Percentiles rank a stretch among this genome's conserved stretches.
Conservation (phyloP, 768 basidiomycete genomes). For the Boletus tomentosulus region DNA sequence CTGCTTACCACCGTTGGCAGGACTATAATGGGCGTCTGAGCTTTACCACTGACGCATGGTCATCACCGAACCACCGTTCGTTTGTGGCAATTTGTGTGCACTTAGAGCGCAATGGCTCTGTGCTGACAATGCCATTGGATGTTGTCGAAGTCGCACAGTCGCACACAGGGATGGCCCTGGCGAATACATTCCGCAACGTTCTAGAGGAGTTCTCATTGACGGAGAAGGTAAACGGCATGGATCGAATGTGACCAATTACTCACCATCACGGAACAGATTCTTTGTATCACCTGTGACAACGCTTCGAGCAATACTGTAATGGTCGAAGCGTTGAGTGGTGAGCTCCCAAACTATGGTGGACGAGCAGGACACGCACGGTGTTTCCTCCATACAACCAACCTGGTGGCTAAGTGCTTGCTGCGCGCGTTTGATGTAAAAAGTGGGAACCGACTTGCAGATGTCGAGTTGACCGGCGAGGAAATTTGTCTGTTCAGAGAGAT, state of each 20-base stretch:
- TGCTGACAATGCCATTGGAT: background rate
- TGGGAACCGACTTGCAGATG: too few relatives aligned
- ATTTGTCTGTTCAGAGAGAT: too few relatives aligned
- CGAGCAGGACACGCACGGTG: background rate
- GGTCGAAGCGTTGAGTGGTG: too few relatives aligned
- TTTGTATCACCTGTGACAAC: too few relatives aligned
- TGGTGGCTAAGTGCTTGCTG: background rate
- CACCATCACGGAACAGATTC: too few relatives aligned
- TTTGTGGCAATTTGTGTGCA: slow-evolving; percentile 1
- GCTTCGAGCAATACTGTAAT: too few relatives aligned
- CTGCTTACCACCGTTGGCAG: background rate
- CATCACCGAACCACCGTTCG: background rate
- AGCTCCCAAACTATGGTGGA: too few relatives aligned
- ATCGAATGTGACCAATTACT: too few relatives aligned
- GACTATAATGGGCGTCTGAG: background rate
- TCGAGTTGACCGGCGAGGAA: background rate
- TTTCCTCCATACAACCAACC: background rate
- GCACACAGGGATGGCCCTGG: too few relatives aligned
- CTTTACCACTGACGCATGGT: background rate
- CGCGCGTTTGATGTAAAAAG: background rate
- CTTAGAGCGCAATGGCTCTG: background rate
- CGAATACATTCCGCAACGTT: too few relatives aligned
- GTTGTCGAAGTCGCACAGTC: background rate
- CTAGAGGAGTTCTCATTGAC: too few relatives aligned
- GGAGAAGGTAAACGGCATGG: too few relatives aligned